Conservation (phyloP, 306 rosid genomes). For the Cyclanthera cordifolia region DNA sequence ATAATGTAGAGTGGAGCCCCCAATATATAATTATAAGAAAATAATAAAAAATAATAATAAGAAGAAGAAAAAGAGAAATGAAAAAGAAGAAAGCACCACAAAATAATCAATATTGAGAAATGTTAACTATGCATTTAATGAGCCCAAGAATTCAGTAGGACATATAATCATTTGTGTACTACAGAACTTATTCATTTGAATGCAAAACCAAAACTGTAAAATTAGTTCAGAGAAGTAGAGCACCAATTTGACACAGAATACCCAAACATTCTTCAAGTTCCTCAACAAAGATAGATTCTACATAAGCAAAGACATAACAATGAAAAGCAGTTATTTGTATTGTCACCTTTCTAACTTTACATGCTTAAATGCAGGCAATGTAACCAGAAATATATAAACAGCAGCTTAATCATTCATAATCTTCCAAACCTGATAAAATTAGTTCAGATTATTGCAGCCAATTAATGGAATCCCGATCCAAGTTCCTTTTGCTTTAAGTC, state of each 20-base stretch:
- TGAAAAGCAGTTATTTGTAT: constrained; percentile 17
- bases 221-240: background rate
- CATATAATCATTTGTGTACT: background rate
- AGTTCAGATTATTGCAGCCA: constrained; percentile 14
- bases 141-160: background rate
- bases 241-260: background rate
- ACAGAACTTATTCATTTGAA: background rate
- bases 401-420: background rate
- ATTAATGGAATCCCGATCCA: constrained; percentile 35
- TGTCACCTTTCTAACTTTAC: constrained; percentile 20
- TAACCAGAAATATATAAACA: constrained; percentile 5
- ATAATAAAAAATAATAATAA: too few relatives aligned
- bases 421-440: background rate
- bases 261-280: constrained; percentile 10
- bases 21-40: too few relatives aligned
- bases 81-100: background rate
- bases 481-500: constrained; percentile 61
- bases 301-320: background rate
- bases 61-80: background rate
- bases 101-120: background rate
- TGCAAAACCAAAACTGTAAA: background rate
- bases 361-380: constrained; percentile 9
- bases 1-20: background rate
- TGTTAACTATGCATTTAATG: background rate
- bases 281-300: constrained; percentile 10